A percentile compares a stretch with the other conserved stretches of the same genome.
phyloP scores from a whole-genome alignment of 2,329 filamentous ascomycete genomes.

The Metarhizium anisopliae region DNA sequence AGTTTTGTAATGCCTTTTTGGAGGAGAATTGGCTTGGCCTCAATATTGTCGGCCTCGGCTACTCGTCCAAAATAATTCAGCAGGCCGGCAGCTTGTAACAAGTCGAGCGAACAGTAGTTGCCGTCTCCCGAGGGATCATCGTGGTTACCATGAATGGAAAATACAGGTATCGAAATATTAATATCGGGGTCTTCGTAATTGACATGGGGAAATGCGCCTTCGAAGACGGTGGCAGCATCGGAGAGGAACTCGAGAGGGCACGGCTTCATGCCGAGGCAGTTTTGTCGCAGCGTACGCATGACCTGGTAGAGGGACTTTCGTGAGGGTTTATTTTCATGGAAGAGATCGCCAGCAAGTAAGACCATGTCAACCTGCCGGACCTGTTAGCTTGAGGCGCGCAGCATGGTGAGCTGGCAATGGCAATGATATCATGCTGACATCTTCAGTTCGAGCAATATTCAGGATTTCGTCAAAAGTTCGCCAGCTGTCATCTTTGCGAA shows the following conservation, averaged over 20 bases:
- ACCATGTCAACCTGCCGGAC: constrained; percentile 76
- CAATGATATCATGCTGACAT: constrained; percentile 39
- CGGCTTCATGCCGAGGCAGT: constrained; percentile 90
- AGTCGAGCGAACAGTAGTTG: constrained; percentile 80
- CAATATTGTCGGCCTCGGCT: constrained; percentile 86
- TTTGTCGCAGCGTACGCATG: constrained; percentile 86
- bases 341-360: constrained; percentile 85
- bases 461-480: constrained; percentile 92
- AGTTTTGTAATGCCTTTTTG: constrained; percentile 92
- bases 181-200: constrained; percentile 98
- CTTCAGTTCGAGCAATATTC: constrained; percentile 72
- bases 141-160: constrained; percentile 97
- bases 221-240: constrained; percentile 85
- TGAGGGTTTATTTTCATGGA: constrained; percentile 97
- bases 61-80: constrained; percentile 95
- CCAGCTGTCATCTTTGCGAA: constrained; percentile 97
- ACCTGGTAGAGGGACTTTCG: constrained; percentile 95
- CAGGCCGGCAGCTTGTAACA: constrained; percentile 83
- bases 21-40: constrained; percentile 81
- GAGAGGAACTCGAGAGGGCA: constrained; percentile 92
- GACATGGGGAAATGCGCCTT: constrained; percentile 82
- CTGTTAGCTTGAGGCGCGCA: background rate
- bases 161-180: constrained; percentile 93
- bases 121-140: constrained; percentile 97
- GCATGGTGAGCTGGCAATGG: background rate